Conservation (phyloP, 2,329 filamentous ascomycete species). For the Pseudogymnoascus pannorum region DNA sequence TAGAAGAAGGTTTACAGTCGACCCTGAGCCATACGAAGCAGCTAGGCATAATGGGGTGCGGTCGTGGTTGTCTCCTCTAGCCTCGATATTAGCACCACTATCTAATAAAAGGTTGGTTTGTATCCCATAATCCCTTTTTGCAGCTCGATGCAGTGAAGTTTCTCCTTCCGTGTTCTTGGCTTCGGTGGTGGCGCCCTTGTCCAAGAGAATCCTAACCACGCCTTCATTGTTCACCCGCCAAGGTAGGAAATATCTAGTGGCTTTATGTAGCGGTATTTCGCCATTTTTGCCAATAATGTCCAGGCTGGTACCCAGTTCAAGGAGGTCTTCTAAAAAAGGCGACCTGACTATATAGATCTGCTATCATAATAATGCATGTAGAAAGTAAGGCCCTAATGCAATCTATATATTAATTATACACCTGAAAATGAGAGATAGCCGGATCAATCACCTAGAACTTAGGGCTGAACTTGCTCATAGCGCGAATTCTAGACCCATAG, state of each 20-base stretch:
- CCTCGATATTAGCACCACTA: not conserved
- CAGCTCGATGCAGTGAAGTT: not conserved
- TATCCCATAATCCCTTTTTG: not conserved
- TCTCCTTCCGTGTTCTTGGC: not conserved
- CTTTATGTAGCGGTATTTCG: not conserved
- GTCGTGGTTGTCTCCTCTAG: not conserved
- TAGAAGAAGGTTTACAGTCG: not conserved
- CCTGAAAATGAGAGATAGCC: no score
- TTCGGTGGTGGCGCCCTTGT: not conserved
- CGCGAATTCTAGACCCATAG: no score
- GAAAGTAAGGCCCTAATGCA: no score
- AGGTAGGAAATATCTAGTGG: not conserved
- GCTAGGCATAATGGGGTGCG: not conserved
- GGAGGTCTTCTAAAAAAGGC: no score
- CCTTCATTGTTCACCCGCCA: not conserved
- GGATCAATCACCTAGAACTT: no score
- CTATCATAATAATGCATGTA: no score
- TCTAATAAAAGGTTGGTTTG: not conserved
- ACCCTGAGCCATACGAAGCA: not conserved
- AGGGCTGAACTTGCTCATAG: no score
- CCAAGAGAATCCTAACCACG: not conserved
- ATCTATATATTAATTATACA: no score
- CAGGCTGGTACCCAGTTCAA: not conserved
- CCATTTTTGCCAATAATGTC: not conserved
- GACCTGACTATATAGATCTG: no score